Evolutionary conservation across 2,329 filamentous ascomycete genomes (phyloP), one percentile per base, ranked within the genome.

Genomic region (Pseudogymnoascus sp.): DNA sequence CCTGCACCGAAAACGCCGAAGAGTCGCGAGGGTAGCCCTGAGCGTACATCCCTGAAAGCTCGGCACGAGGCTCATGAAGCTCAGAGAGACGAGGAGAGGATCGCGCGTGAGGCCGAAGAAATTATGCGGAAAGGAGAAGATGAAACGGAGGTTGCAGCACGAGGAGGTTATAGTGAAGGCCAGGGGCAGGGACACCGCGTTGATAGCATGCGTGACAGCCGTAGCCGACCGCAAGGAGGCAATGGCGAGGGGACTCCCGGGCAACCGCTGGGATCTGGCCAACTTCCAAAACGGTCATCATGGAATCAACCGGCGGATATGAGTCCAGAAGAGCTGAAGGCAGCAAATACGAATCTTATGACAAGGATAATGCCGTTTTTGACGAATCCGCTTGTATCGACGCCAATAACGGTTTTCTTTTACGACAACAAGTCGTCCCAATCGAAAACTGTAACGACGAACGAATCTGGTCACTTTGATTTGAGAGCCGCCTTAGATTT

Each of bases 351-450:
- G 8, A 91, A 96, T 72, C 81, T 99, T 51, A 92, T 97, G 87
- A 87, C 90, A 62, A 84, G 95, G 62, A 81, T 99, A 48, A 88
- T 87, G 13, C 95, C 95, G 0, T 99, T 99, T 74, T 84, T 99
- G 78, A 92, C 92, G 0, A 93, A 88, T 43, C 92, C 95, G 0
- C 79, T 93, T 64, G 85, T 88, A 0, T 85, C 89, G 61, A 83
- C 87, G 19, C 88, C 93, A 0, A 88, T 99, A 62, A 97, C 92
- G 0, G 81, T 96, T 0, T 97, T 98, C 79, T 98, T 99, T 76
- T 99, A 96, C 77, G 95, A 98, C 71, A 86, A 96, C 13, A 78
- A 83, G 2, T 83, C 87, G 61, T 96, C 93, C 0, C 88, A 92
- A 70, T 96, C 93, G 28, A 85, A 89, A 62, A 96, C 90, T 0